Percentiles rank a stretch among this genome's conserved stretches.
These are phyloP conservation scores for Ogataea paraovalis DNA, from an alignment of 805 yeast species.

Conservation along the genomic window DNA sequence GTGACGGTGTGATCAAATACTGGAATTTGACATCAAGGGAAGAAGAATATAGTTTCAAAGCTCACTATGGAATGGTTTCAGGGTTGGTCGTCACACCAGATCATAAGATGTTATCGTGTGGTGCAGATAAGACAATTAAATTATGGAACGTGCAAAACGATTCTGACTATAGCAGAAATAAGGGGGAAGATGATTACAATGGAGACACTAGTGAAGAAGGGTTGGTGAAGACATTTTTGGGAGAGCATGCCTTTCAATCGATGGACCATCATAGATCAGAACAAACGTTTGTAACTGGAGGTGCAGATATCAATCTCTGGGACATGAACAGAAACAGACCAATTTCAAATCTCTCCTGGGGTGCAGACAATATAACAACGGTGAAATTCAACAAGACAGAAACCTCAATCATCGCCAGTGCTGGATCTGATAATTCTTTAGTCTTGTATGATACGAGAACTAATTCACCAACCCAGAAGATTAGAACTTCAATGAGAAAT, in stretches of 20 bases:
- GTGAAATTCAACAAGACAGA: conserved; percentile 90
- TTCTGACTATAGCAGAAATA: conserved; percentile 19
- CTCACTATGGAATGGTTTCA: conserved; percentile 85
- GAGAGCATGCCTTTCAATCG: conserved; percentile 79
- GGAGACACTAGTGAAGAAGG: conserved; percentile 41
- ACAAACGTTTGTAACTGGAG: conserved; percentile 82
- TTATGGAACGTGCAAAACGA: conserved; percentile 74
- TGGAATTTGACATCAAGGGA: conserved; percentile 85
- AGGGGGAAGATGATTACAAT: conserved; percentile 27
- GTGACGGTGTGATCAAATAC: conserved; percentile 90
- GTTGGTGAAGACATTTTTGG: conserved; percentile 71
- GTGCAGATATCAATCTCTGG: conserved; percentile 90
- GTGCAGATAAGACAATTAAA: conserved; percentile 85
- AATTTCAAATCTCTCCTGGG: conserved; percentile 82
- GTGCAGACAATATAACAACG: conserved; percentile 82
- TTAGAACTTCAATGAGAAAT: conserved; percentile 75
- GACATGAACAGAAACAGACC: conserved; percentile 78
- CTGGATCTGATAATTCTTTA: conserved; percentile 87
- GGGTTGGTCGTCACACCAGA: conserved; percentile 77
- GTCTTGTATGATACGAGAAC: conserved; percentile 90
- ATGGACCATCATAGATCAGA: conserved; percentile 82
- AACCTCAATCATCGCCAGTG: conserved; percentile 80
- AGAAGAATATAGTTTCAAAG: conserved; percentile 73
- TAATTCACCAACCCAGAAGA: conserved; percentile 86
- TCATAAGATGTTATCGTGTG: conserved; percentile 66